Conservation (phyloP, 108 stramenopile genomes). For the Phaeodactylum tricornutum region DNA sequence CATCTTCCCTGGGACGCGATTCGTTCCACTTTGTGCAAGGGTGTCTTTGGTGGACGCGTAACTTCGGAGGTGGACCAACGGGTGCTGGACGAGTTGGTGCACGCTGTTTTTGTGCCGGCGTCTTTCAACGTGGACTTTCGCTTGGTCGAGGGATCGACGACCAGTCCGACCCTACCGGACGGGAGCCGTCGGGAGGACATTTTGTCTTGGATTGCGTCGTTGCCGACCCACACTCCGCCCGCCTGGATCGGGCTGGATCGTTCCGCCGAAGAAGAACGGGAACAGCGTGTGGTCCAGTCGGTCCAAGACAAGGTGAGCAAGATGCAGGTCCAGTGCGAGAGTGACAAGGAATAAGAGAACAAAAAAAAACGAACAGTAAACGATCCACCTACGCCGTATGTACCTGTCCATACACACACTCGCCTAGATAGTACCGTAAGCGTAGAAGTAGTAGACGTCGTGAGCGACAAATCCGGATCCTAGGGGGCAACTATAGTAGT, state of each 20-base stretch:
- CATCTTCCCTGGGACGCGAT: slow-evolving; percentile 86
- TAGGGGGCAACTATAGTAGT: no score
- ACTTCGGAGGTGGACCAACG: slow-evolving; percentile 54
- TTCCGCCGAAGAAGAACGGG: slow-evolving; percentile 55
- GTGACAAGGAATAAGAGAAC: no score
- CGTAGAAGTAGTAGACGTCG: no score
- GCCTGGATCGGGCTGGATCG: slow-evolving; percentile 74
- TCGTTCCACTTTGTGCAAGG: slow-evolving; percentile 58
- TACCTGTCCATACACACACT: no score
- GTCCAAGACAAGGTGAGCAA: slow-evolving; percentile 39
- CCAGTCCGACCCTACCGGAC: slow-evolving; percentile 57
- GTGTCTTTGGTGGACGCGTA: slow-evolving; percentile 77
- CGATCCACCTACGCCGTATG: no score
- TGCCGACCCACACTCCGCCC: slow-evolving; percentile 68
- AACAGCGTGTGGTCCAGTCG: slow-evolving; percentile 40
- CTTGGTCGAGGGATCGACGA: slow-evolving; percentile 38
- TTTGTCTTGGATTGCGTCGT: slow-evolving; percentile 52
- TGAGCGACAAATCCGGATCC: no score
- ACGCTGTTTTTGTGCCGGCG: slow-evolving; percentile 34
- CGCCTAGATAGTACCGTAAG: no score
- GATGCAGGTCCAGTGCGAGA: slow-evolving; percentile 9
- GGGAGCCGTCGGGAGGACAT: slow-evolving; percentile 58
- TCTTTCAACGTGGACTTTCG: slow-evolving; percentile 71
- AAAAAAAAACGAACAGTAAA: no score
- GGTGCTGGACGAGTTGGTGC: slow-evolving; percentile 57